phyloP scores from a whole-genome alignment of 2,329 filamentous ascomycete species.

The Xylariales sp. region DNA sequence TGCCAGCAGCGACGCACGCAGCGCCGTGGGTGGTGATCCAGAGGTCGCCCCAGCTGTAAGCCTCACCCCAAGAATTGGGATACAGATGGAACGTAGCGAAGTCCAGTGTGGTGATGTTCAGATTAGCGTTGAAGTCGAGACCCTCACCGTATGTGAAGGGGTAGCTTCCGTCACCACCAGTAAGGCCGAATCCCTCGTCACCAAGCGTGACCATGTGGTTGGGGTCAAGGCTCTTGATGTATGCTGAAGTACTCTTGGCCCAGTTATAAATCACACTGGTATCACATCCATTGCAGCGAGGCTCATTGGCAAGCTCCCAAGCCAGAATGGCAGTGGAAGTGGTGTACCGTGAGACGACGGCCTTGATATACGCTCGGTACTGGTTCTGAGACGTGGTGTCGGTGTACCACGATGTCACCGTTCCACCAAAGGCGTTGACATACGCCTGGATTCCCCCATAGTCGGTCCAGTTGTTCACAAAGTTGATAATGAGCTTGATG shows the following conservation, averaged over 20 bases:
- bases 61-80: slow-evolving; percentile 18
- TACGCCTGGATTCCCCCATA: slow-evolving; percentile 64
- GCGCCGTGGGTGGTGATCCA: slow-evolving; percentile 33
- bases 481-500: slow-evolving; percentile 60
- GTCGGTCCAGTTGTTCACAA: slow-evolving; percentile 68
- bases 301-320: slow-evolving; percentile 53
- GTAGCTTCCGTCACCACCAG: slow-evolving; percentile 46
- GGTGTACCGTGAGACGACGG: slow-evolving; percentile 44
- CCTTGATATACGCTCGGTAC: slow-evolving; percentile 48
- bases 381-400: slow-evolving; percentile 46
- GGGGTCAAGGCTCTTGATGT: slow-evolving; percentile 60
- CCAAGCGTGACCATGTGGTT: slow-evolving; percentile 62
- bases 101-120: slow-evolving; percentile 45
- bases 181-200: slow-evolving; percentile 47
- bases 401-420: slow-evolving; percentile 52
- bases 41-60: slow-evolving; percentile 26
- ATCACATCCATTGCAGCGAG: slow-evolving; percentile 54
- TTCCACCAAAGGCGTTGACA: slow-evolving; percentile 51
- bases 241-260: slow-evolving; percentile 52
- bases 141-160: slow-evolving; percentile 49
- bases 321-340: slow-evolving; percentile 44
- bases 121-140: slow-evolving; percentile 46
- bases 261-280: slow-evolving; percentile 52
- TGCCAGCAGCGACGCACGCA: slow-evolving; percentile 32
- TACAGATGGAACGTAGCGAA: slow-evolving; percentile 47